Conservation (phyloP, 768 basidiomycete species). For the Strobilomyces dryophilus region DNA sequence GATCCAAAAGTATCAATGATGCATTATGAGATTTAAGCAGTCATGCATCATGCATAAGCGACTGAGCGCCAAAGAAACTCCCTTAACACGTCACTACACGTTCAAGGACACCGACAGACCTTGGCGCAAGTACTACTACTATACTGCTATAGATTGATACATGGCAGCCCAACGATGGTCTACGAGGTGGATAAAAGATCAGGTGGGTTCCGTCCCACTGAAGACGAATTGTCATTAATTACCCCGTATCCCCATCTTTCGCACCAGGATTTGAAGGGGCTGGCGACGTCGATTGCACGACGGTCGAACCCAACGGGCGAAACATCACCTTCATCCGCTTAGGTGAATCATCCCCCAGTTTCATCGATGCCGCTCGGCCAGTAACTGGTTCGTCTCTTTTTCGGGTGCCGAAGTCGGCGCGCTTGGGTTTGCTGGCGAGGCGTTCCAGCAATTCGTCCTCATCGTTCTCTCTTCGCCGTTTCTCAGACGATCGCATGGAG, state of each 20-base stretch:
- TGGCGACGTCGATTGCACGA: slow-evolving; percentile 34
- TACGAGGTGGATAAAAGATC: slow-evolving; percentile 6
- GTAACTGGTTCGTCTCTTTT: slow-evolving; percentile 34
- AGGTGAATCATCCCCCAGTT: slow-evolving; percentile 40
- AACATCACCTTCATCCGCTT: slow-evolving; percentile 79
- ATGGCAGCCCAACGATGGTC: slow-evolving; percentile 1
- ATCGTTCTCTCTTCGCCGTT: slow-evolving; percentile 67
- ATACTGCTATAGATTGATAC: slow-evolving; percentile 7
- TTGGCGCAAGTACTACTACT: background rate
- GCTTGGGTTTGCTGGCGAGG: slow-evolving; percentile 55
- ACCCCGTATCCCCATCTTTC: slow-evolving; percentile 77
- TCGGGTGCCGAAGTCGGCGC: slow-evolving; percentile 44
- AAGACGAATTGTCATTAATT: slow-evolving; percentile 12
- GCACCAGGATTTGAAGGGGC: slow-evolving; percentile 58
- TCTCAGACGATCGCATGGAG: slow-evolving; percentile 57
- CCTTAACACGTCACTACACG: no score
- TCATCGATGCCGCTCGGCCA: slow-evolving; percentile 22
- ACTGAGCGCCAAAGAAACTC: no score
- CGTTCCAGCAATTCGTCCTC: slow-evolving; percentile 63
- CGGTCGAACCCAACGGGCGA: slow-evolving; percentile 32
- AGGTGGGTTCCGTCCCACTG: background rate
- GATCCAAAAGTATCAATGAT: no score
- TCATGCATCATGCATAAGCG: no score
- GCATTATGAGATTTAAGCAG: no score
- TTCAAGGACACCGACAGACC: no score